phyloP scores from a whole-genome alignment of 2,329 filamentous ascomycete genomes.

The Ophiocordyceps polyrhachis-furcata region DNA sequence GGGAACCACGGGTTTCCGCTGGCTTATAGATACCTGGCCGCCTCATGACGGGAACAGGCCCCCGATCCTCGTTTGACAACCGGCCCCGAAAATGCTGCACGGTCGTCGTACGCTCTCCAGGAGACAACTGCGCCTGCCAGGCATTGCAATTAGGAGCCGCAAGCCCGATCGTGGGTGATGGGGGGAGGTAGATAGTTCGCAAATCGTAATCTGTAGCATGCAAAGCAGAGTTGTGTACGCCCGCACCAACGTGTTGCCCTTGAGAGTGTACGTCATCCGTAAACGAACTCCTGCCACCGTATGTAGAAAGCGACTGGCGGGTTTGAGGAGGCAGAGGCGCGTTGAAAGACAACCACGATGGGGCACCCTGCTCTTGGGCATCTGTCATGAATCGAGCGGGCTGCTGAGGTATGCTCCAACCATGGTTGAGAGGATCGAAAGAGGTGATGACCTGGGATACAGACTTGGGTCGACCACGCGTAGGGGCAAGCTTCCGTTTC shows the following conservation, averaged over 20 bases:
- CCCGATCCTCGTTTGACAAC: no score
- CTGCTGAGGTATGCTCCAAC: background rate
- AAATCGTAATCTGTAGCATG: background rate
- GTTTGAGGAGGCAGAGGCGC: no score
- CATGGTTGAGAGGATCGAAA: background rate
- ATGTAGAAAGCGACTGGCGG: no score
- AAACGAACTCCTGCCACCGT: background rate
- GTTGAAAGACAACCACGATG: no score
- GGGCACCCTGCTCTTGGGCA: background rate
- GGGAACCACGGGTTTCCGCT: no score
- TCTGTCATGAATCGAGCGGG: background rate
- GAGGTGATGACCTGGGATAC: slow-evolving; percentile 4
- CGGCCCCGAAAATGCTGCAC: no score
- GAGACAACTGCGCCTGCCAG: background rate
- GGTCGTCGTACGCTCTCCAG: no score
- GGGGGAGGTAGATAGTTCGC: background rate
- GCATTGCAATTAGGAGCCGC: background rate
- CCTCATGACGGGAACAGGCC: no score
- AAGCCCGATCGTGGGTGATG: background rate
- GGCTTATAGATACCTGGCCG: no score
- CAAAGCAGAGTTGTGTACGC: background rate
- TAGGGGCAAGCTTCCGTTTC: slow-evolving; percentile 68
- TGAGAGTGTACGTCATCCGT: background rate
- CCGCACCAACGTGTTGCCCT: background rate
- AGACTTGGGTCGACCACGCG: slow-evolving; percentile 9